Evolutionary conservation across 148 eudicot species (phyloP), one percentile per base, ranked within the genome.

Genomic region (Tetragonia tetragonoides): DNA sequence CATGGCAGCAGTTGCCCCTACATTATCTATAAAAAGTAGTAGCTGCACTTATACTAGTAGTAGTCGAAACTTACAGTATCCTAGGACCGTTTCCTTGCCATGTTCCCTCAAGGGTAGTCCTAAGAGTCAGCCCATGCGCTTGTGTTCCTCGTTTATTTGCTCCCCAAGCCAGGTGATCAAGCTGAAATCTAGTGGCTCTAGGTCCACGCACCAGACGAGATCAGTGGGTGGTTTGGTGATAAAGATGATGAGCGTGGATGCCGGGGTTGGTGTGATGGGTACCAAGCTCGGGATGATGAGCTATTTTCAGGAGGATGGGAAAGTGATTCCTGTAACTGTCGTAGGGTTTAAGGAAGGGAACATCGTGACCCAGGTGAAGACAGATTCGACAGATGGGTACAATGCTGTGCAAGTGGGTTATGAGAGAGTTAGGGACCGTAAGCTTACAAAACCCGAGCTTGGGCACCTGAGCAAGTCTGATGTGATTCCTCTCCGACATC

Each of bases 251-350:
- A 88, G 92, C 64, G 68, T 87, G 73, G 97, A 95, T 41, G 99
- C 97, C 2, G 99, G 99, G 0, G 69, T 95, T 11, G 97, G 99
- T 16, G 84, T 95, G 5, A 89, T 95, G 99, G 97, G 86, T 4
- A 95, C 99, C 60, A 95, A 95, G 73, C 72, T 95, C 1, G 97
- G 99, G 3, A 95, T 95, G 99, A 95, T 95, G 99, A 84, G 84
- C 41, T 91, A 63, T 75, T 95, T 95, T 73, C 89, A 91, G 77
- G 80, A 88, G 44, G 76, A 84, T 53, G 99, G 99, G 7, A 75
- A 56, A 12, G 99, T 96, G 1, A 83, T 91, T 21, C 98, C 99
- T 4, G 99, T 96, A 11, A 96, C 99, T 2, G 93, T 96, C n/a
- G 84, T 96, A 12, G 98, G 99, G 17, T 96, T 96, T 72, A 88